Conservation (phyloP, 2,329 filamentous ascomycete species). For the Botryotinia convoluta region DNA sequence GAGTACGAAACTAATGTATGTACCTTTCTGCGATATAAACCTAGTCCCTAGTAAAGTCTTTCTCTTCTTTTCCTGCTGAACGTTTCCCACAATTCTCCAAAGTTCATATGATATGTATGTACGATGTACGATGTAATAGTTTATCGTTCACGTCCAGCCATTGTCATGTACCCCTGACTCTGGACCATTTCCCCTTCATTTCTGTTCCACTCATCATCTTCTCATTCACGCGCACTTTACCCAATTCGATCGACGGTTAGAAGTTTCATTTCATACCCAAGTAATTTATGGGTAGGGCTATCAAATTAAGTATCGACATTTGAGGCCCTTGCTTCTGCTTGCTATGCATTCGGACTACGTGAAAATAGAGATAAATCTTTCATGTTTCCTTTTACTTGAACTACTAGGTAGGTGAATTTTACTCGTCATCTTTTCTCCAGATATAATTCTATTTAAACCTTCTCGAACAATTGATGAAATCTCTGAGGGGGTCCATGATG, state of each 20-base stretch:
- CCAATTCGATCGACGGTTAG: constrained; percentile 1
- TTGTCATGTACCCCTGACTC: constrained; percentile 17
- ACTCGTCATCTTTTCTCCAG: background rate
- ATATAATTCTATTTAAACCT: background rate
- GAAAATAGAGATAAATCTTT: background rate
- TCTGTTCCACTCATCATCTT: background rate
- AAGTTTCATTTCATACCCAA: constrained; percentile 7
- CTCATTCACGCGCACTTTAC: background rate
- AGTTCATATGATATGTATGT: background rate
- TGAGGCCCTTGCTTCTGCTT: background rate
- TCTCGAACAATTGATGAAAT: constrained; percentile 15
- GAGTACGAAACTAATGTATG: background rate
- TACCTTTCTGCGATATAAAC: background rate
- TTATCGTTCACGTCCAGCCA: constrained; percentile 2
- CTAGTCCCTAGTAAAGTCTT: background rate
- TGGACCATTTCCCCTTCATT: constrained; percentile 9
- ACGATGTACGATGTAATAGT: background rate
- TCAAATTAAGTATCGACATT: constrained; percentile 5
- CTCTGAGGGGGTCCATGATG: background rate
- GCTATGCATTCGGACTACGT: background rate
- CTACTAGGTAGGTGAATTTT: background rate
- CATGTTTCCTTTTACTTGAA: background rate
- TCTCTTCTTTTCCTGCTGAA: background rate
- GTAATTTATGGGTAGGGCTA: constrained; percentile 9
- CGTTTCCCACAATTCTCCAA: background rate